A percentile compares a stretch with the other conserved stretches of the same genome.
Conservation (phyloP, 768 basidiomycete genomes). For the Agrocybe pediades region DNA sequence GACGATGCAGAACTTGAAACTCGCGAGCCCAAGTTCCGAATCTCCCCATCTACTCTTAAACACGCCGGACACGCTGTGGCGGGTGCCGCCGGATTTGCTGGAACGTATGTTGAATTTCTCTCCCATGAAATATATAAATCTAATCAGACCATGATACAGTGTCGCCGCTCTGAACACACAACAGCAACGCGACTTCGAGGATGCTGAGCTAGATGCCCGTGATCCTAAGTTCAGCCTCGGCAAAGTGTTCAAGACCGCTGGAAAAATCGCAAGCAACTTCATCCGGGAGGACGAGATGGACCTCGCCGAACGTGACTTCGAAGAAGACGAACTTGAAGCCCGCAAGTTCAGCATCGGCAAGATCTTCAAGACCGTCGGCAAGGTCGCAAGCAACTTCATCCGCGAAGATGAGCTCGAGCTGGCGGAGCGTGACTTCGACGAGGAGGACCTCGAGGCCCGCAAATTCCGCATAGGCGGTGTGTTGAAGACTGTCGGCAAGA, state of each 20-base stretch:
- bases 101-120: neutral
- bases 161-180: neutral
- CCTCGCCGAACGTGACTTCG: neutral
- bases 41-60: neutral
- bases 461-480: neutral
- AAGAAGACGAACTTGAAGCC: neutral
- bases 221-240: neutral
- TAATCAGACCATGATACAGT: neutral
- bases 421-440: neutral
- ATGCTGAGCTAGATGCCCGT: neutral
- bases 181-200: neutral
- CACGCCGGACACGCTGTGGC: neutral
- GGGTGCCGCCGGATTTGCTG: neutral
- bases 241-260: neutral
- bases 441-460: slow-evolving; percentile 1
- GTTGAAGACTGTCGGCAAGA: slow-evolving; percentile 1
- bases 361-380: slow-evolving; percentile 1
- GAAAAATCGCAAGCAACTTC: neutral
- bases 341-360: neutral
- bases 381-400: slow-evolving; percentile 2
- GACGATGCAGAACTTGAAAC: neutral
- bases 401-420: slow-evolving; percentile 3
- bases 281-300: slow-evolving; percentile 3
- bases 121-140: neutral
- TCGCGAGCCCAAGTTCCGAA: neutral